Base-by-base conservation (phyloP, 75 land plant genomes). In the Larix kaempferi region DNA sequence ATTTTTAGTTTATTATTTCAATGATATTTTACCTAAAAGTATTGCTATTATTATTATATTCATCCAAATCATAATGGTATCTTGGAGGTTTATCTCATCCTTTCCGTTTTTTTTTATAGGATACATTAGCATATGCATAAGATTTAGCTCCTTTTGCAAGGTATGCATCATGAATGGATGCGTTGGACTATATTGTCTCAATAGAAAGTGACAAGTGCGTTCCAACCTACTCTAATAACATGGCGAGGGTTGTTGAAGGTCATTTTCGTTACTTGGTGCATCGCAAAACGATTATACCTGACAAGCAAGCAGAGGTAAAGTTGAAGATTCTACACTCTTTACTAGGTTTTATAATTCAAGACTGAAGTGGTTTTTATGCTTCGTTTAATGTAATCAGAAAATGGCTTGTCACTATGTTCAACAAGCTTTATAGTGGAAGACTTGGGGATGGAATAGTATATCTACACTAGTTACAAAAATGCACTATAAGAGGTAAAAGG, bases 221-320 rank as follows among this genome's bases (percentile, higher is more conserved):
- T 19, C 87, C 87, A 74, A 78, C 87, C 22, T 86, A 86, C 76
- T 82, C 87, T 29, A 85, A 85, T 37, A 79, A 86, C 76, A 86
- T 86, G 87, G 87, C 87, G 12, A 76, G 87, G 65, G 87, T 85
- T 55, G 87, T 86, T 23, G 87, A 86, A 72, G 87, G 87, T 12
- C 87, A 86, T 79, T 80, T 85, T 11, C 77, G 87, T 55, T 86
- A 74, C 58, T 76, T 86, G 27, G 87, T 79, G 26, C 87, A 86
- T 73, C 66, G 85, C 73, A 86, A 83, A 65, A 86, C 87, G 23
- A 86, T 86, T 8, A 79, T 58, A 39, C 87, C 87, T 17, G 85
- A 86, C 75, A 86, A 85, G 87, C 81, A 33, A 61, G 23, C 10
- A n/a, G 64, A 16, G 6, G 10, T 61, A n/a, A 59, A n/a, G 16